Base-by-base conservation (phyloP, 495 filamentous ascomycete genomes). In the Penicillium daleae region DNA sequence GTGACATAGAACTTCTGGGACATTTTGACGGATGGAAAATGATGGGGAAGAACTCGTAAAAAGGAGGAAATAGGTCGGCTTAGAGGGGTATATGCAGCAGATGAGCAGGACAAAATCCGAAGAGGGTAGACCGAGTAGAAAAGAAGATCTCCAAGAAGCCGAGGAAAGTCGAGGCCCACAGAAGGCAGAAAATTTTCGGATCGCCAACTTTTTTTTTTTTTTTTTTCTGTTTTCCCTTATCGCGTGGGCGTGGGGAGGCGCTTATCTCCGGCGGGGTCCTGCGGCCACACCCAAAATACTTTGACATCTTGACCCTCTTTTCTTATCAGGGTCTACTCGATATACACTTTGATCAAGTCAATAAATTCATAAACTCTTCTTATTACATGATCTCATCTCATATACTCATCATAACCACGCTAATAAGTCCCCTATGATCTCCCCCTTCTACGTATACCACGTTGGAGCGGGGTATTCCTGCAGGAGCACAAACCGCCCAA, bases 1-100 rank as follows among this genome's bases (percentile, higher is more conserved):
- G 93, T 96, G 74, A 97, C 88, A 78, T 97, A 97, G 70, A 93
- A 76, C 74, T 97, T 97, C 75, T 94, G 84, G 56, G 92, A 85
- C 90, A 97, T 96, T 8, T 73, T 88, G 77, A 59, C 61, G 62
- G 53, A 37, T 58, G 26, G 48, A 31, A 53, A 40, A 57, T 15
- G 40, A 39, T 17, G 35, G 15, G 17, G 13, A 39, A 35, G 42
- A 32, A 17, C 22, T 32, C 13, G n/a, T n/a, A n/a, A n/a, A n/a
- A n/a, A n/a, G n/a, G 40, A 56, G 22, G 27, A n/a, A 62, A 32
- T 51, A 31, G 12, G 13, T 39, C 13, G 19, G 31, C 31, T 22
- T 19, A 37, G 27, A 37, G 17, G 21, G 3, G 29, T n/a, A n/a
- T n/a, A n/a, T n/a, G n/a, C n/a, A n/a, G n/a, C n/a, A n/a, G n/a